A percentile compares a stretch with the other conserved stretches of the same genome.
These are phyloP conservation scores for Xylaria castorea DNA, from an alignment of 495 filamentous ascomycete species.

Conservation along the genomic window DNA sequence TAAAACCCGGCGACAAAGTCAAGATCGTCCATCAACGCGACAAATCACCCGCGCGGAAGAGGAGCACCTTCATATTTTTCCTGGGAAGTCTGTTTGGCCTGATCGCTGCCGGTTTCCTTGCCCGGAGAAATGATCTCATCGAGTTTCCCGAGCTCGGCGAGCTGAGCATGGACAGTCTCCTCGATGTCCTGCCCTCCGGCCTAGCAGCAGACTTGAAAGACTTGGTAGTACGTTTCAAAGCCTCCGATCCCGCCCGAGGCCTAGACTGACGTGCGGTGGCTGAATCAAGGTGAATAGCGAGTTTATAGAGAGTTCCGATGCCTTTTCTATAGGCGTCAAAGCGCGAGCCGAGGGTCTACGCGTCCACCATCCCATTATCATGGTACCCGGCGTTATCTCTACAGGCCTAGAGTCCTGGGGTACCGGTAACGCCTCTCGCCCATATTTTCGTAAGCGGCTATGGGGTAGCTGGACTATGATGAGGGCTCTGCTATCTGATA, in stretches of 20 bases:
- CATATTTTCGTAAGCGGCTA: constrained; percentile 89
- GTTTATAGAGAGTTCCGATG: constrained; percentile 82
- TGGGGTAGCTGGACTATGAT: constrained; percentile 99
- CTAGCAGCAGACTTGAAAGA: constrained; percentile 83
- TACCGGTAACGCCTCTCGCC: constrained; percentile 76
- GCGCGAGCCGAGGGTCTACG: constrained; percentile 79
- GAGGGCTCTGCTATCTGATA: constrained; percentile 89
- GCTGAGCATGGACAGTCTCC: constrained; percentile 79
- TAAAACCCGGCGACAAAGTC: constrained; percentile 50
- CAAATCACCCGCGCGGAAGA: constrained; percentile 62
- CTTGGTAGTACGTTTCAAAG: constrained; percentile 64
- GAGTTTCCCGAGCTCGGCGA: constrained; percentile 80
- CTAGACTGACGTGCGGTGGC: constrained; percentile 29
- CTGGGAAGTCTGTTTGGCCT: constrained; percentile 86
- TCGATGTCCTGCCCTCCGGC: constrained; percentile 83
- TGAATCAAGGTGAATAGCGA: constrained; percentile 82
- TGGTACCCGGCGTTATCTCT: constrained; percentile 97
- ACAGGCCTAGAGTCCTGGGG: constrained; percentile 98
- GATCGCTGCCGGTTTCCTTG: constrained; percentile 81
- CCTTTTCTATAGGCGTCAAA: constrained; percentile 86
- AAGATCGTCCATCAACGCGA: constrained; percentile 52
- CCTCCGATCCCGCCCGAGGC: constrained; percentile 25
- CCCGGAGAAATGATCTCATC: constrained; percentile 81
- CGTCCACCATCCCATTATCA: constrained; percentile 89
- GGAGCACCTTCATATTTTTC: constrained; percentile 79